Evolutionary conservation across 495 filamentous ascomycete genomes (phyloP).

Genomic region (Aspergillus steynii): DNA sequence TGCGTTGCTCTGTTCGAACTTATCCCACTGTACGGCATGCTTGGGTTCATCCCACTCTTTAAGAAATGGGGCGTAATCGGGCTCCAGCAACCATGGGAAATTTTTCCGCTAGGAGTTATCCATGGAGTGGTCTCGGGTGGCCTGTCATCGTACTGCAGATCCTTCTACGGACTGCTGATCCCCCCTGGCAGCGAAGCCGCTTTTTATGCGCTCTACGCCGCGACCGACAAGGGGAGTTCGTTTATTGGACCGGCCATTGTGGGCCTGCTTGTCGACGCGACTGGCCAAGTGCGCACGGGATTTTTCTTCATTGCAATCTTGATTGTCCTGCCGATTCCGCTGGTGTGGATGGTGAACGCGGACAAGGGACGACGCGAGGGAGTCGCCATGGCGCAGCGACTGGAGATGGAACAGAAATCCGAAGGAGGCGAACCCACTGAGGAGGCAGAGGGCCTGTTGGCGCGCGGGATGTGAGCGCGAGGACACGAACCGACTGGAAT

Average conservation of each 20-base stretch:
- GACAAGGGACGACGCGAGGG: conserved; percentile 75
- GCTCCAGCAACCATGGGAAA: conserved; percentile 85
- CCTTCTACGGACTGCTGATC: conserved; percentile 79
- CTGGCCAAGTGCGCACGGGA: conserved; percentile 78
- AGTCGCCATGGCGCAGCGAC: conserved; percentile 59
- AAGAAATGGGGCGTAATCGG: conserved; percentile 71
- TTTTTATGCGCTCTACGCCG: conserved; percentile 90
- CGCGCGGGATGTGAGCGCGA: conserved; percentile 12
- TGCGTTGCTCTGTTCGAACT: conserved; percentile 82
- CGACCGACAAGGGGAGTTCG: conserved; percentile 89
- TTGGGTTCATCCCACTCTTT: conserved; percentile 80
- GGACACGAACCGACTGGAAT: neutral
- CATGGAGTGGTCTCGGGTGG: conserved; percentile 88
- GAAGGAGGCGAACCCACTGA: conserved; percentile 14
- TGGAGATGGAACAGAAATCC: conserved; percentile 30
- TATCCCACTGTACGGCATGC: conserved; percentile 82
- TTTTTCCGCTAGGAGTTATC: conserved; percentile 80
- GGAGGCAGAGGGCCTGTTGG: conserved; percentile 38
- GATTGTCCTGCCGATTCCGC: conserved; percentile 71
- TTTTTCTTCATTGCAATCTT: conserved; percentile 86
- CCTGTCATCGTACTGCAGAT: conserved; percentile 79
- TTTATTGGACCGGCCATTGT: conserved; percentile 89
- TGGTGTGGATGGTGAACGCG: conserved; percentile 78
- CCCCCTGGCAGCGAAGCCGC: conserved; percentile 89
- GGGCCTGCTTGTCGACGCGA: conserved; percentile 76